A percentile compares a stretch with the other conserved stretches of the same genome.
phyloP scores from a whole-genome alignment of 208 protist species.

The Trypanosoma boissoni region DNA sequence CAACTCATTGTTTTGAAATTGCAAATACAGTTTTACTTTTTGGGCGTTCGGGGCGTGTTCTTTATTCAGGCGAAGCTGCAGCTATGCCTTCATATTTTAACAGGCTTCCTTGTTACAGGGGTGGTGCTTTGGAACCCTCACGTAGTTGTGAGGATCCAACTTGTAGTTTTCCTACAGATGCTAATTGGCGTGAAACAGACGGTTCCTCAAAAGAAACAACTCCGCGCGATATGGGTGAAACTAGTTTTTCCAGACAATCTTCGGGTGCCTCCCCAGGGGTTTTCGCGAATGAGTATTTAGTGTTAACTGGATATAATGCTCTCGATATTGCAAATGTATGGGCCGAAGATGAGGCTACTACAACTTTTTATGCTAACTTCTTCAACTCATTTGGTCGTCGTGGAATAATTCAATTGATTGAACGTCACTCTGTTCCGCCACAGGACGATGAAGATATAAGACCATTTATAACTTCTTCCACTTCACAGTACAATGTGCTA shows the following conservation, averaged over 20 bases:
- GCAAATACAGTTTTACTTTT: conserved; percentile 45
- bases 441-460: conserved; percentile 7
- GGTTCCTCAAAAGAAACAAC: neutral
- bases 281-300: neutral
- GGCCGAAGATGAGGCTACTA: conserved; percentile 48
- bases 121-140: neutral
- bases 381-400: conserved; percentile 38
- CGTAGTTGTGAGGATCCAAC: neutral
- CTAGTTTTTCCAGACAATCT: conserved; percentile 10
- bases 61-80: conserved; percentile 43
- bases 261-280: neutral
- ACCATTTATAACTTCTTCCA: conserved; percentile 8
- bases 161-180: neutral
- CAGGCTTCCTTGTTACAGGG: conserved; percentile 28
- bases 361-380: conserved; percentile 59
- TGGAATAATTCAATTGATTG: conserved; percentile 24
- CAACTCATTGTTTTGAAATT: conserved; percentile 33
- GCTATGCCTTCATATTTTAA: conserved; percentile 48
- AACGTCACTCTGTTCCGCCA: conserved; percentile 8
- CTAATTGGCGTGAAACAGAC: neutral
- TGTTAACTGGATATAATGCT: conserved; percentile 27
- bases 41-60: conserved; percentile 29
- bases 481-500: conserved; percentile 19
- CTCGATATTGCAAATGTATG: conserved; percentile 54
- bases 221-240: neutral